phyloP scores from a whole-genome alignment of 495 filamentous ascomycete species.

The Pyrenula massariospora region DNA sequence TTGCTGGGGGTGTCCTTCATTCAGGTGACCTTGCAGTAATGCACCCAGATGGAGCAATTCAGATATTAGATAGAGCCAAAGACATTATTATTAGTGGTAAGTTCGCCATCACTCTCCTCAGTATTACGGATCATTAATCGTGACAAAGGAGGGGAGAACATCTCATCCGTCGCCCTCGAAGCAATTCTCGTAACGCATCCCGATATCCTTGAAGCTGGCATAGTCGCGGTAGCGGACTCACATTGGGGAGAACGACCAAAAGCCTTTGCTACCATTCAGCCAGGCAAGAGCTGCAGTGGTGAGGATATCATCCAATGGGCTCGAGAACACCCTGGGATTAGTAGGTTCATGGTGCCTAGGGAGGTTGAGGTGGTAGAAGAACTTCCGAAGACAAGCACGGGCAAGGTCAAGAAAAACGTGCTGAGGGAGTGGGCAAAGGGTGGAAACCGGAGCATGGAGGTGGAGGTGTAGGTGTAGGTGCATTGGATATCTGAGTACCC shows the following conservation, averaged over 20 bases:
- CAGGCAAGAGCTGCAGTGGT: constrained; percentile 45
- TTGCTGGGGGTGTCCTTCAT: constrained; percentile 76
- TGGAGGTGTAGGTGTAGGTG: too few species aligned
- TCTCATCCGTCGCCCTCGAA: constrained; percentile 86
- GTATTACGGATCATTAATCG: constrained; percentile 5
- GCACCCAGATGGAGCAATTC: constrained; percentile 77
- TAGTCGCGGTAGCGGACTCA: constrained; percentile 77
- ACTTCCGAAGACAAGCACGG: constrained; percentile 92
- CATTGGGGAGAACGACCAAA: constrained; percentile 95
- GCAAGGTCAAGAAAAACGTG: constrained; percentile 93
- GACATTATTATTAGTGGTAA: constrained; percentile 96
- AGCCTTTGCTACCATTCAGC: constrained; percentile 76
- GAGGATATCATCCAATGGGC: constrained; percentile 81
- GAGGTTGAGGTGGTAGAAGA: constrained; percentile 85
- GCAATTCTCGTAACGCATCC: constrained; percentile 85
- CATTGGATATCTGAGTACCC: too few species aligned
- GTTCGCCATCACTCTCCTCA: constrained; percentile 11
- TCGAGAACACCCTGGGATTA: constrained; percentile 62
- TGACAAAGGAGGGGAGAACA: constrained; percentile 78
- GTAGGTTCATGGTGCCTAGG: constrained; percentile 88
- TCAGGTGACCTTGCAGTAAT: constrained; percentile 87
- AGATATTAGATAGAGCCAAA: constrained; percentile 90
- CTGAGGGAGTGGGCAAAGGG: constrained; percentile 76
- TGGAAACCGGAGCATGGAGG: constrained; percentile 1
- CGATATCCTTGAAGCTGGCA: constrained; percentile 78